Conservation (phyloP, 208 protist genomes). For the Acanthamoeba healyi region DNA sequence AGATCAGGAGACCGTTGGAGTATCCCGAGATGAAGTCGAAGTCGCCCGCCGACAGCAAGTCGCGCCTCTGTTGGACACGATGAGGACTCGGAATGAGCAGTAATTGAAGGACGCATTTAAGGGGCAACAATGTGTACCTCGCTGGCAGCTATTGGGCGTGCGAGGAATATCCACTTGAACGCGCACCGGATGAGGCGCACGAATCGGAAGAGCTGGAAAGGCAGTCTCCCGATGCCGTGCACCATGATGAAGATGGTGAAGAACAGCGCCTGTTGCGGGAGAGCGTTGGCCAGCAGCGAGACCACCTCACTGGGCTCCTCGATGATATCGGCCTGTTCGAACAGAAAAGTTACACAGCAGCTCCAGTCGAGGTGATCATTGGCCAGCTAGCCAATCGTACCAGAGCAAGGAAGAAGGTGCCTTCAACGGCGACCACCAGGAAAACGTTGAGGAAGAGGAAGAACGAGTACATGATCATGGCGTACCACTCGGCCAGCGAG, state of each 20-base stretch:
- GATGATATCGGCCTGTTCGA: constrained; percentile 9
- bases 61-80: neutral
- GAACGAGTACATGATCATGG: constrained; percentile 69
- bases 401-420: constrained; percentile 32
- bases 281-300: constrained; percentile 35
- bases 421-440: constrained; percentile 27
- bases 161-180: neutral
- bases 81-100: neutral
- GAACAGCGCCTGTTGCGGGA: constrained; percentile 56
- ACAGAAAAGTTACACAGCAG: no score
- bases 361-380: no score
- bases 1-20: constrained; percentile 32
- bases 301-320: constrained; percentile 15
- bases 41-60: constrained; percentile 14
- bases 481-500: constrained; percentile 51
- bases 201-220: constrained; percentile 55
- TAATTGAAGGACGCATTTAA: no score
- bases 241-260: constrained; percentile 67
- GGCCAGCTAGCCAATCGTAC: no score
- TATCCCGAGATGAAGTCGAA: constrained; percentile 21
- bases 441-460: constrained; percentile 72
- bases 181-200: neutral
- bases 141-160: neutral
- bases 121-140: neutral
- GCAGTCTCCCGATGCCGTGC: constrained; percentile 5